Evolutionary conservation across 805 yeast genomes (phyloP).

Genomic region (Saturnispora ahearnii): DNA sequence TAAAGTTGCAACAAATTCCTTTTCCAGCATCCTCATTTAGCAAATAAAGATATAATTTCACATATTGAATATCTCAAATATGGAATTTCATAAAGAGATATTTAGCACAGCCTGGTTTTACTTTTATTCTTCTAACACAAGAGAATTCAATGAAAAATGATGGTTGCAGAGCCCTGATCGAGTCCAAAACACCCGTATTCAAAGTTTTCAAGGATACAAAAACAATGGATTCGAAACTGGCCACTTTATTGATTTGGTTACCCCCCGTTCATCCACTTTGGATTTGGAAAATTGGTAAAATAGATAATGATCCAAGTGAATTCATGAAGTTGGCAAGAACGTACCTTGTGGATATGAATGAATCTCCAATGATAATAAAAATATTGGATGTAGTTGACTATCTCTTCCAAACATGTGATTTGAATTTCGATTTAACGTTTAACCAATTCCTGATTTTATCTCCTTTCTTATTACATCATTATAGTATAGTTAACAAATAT

Average conservation of each 20-base stretch:
- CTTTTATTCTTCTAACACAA: not conserved
- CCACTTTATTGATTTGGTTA: not conserved
- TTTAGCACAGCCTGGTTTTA: not conserved
- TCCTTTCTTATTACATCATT: slow-evolving; percentile 2
- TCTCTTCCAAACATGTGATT: not conserved
- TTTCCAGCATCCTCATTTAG: slow-evolving; percentile 1
- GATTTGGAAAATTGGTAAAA: not conserved
- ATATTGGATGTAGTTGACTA: not conserved
- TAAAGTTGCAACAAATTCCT: slow-evolving; percentile 28
- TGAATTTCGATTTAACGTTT: not conserved
- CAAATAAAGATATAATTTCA: not conserved
- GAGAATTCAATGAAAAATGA: not conserved
- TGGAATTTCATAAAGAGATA: not conserved
- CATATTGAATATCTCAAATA: no score
- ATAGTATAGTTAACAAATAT: not conserved
- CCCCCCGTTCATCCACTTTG: slow-evolving; percentile 3
- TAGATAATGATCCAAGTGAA: not conserved
- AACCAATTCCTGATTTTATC: not conserved
- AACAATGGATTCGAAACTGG: not conserved
- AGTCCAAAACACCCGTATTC: not conserved
- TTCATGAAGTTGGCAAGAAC: not conserved
- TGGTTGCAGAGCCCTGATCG: not conserved
- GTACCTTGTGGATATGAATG: not conserved
- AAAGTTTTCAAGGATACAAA: not conserved
- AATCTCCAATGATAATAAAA: not conserved